These are phyloP conservation scores for Saturnispora zaruensis DNA, from an alignment of 805 yeast species.

Conservation along the genomic window DNA sequence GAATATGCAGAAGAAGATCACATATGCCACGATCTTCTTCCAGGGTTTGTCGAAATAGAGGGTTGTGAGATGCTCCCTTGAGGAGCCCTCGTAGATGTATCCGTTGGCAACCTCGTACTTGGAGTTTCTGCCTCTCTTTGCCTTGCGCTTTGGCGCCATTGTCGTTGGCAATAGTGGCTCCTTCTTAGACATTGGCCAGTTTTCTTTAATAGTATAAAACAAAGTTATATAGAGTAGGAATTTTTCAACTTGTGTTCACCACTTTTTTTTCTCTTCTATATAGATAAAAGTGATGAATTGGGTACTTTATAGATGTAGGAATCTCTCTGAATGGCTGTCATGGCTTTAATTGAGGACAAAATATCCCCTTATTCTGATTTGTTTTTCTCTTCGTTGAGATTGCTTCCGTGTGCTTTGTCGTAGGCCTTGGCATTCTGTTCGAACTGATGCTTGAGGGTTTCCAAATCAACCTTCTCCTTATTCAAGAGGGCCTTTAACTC, in stretches of 20 bases:
- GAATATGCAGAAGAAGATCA: conserved; percentile 10
- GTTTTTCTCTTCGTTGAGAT: neutral
- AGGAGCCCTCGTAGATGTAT: conserved; percentile 1
- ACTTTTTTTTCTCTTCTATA: neutral
- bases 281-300: conserved; percentile 3
- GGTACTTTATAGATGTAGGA: conserved; percentile 5
- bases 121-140: conserved; percentile 1
- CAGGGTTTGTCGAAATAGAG: conserved; percentile 6
- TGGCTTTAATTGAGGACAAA: neutral
- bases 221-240: neutral
- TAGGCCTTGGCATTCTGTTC: conserved; percentile 20
- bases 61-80: neutral
- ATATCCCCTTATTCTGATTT: conserved; percentile 2
- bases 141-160: conserved; percentile 3
- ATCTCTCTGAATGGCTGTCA: conserved; percentile 3
- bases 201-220: neutral
- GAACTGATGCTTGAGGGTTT: conserved; percentile 18
- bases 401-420: conserved; percentile 7
- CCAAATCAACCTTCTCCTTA: conserved; percentile 18
- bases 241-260: neutral
- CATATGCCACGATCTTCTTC: conserved; percentile 11
- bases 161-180: neutral
- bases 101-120: conserved; percentile 5
- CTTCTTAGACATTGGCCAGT: neutral
- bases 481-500: conserved; percentile 25